Evolutionary conservation across 1,284 basidiomycete species (phyloP), one percentile per base, ranked within the genome.

Genomic region (Boletus semigastroideus): DNA sequence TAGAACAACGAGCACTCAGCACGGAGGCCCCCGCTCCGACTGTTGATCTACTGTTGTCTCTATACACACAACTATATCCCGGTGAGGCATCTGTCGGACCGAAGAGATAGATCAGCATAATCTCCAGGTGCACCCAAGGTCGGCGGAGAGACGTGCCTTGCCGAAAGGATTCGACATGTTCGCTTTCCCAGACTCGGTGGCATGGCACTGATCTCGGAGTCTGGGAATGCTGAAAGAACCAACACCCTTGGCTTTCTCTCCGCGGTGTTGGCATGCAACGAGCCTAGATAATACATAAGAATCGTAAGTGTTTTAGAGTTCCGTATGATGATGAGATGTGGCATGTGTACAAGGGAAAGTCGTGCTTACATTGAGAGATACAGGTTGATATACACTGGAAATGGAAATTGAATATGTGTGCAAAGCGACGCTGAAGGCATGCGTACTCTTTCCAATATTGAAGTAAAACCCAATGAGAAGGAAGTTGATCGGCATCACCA

Each of bases 391-490:
- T 82, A 81, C 20, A 82, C 79, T 59, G 19, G 10, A n/a, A 31
- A 5, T 31, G 10, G 31, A 2, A 33, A 2, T 5, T 61, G 17
- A 38, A 17, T 14, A 28, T 8, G 4, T 14, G 22, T 8, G 2
- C 33, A 31, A 11, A 12, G 13, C 4, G n/a, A 11, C 36, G 28
- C 12, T 9, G 25, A 42, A 14, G 4, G 27, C 42, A 37, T 77
- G 50, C 39, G 51, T 56, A 82, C 80, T 54, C 66, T 81, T 82
- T 59, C 77, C 76, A 27, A 81, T 63, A 14, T 77, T 68, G 19
- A 81, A 68, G 54, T 80, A 79, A 56, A 80, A 77, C 65, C 75
- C 75, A 20, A 80, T 58, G 65, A 78, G 81, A 44, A 80, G 70
- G 52, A 79, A 74, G 57, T 78, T 79, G 36, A 67, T 56, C 0